Conservation (phyloP, 2,329 filamentous ascomycete genomes). For the Epichloe sibirici region DNA sequence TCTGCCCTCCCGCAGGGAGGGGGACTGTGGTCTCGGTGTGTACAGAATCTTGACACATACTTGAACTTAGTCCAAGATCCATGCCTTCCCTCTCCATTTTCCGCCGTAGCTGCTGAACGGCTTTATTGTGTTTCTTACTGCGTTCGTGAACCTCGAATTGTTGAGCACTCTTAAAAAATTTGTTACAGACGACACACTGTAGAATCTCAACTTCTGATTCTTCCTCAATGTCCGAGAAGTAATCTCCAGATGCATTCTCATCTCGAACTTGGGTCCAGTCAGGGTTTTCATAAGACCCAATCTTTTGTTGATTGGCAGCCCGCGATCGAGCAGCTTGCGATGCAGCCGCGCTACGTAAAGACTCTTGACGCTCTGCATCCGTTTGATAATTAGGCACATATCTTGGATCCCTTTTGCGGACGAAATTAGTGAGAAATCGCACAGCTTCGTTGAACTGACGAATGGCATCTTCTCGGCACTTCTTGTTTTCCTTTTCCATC, state of each 20-base stretch:
- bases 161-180: constrained; percentile 79
- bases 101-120: constrained; percentile 63
- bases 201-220: constrained; percentile 48
- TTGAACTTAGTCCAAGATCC: constrained; percentile 36
- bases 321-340: constrained; percentile 76
- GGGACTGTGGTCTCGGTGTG: not conserved
- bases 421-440: constrained; percentile 72
- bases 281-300: constrained; percentile 53
- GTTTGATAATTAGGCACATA: constrained; percentile 67
- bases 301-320: constrained; percentile 66
- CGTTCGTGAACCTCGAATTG: constrained; percentile 86
- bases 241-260: constrained; percentile 36
- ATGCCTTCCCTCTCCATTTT: constrained; percentile 76
- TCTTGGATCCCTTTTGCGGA: constrained; percentile 81
- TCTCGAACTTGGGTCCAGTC: constrained; percentile 61
- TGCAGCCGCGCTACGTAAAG: constrained; percentile 63
- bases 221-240: constrained; percentile 50
- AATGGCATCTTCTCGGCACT: constrained; percentile 66
- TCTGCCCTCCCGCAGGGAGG: not conserved
- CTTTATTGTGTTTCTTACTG: constrained; percentile 92
- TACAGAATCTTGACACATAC: not conserved
- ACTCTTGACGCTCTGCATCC: constrained; percentile 68
- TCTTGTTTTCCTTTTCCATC: constrained; percentile 94
- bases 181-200: constrained; percentile 67
- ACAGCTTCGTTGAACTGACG: constrained; percentile 91